Base-by-base conservation (phyloP, 805 yeast genomes). In the Nakazawaea ernobii region DNA sequence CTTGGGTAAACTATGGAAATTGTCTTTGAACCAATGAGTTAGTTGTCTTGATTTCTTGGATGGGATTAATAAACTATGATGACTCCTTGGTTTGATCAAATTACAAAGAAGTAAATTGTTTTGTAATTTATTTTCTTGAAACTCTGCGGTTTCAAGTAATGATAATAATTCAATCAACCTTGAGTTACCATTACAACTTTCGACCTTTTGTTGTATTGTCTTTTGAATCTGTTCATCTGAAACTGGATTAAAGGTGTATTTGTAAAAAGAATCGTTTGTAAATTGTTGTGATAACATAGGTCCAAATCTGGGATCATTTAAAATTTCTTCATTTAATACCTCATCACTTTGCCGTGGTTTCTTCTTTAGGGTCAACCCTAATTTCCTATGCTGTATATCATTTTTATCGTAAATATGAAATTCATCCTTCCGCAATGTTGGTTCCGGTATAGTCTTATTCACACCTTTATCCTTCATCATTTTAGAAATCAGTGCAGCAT, bases 381-480 rank as follows among this genome's bases (percentile, higher is more conserved):
- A 28, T 17, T 35, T 43, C 24, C 41, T 42, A 11, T 11, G n/a
- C n/a, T n/a, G 3, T 1, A 8, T 35, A 13, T 37, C 39, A 24
- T 15, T 15, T 1, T 6, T n/a, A 10, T 41, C 45, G 24, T 36
- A 46, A 15, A 47, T 33, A 35, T 42, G 50, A 32, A 47, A 42
- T 26, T 42, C 36, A 5, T n/a, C 14, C 11, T 15, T 35, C 6
- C 15, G 4, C 17, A 47, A 33, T 10, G 15, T n/a, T 2, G 46
- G 50, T 8, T 38, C 36, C 24, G 26, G 42, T 10, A 47, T 37
- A 11, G 36, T 17, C 28, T 42, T 47, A 14, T 38, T 42, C 4
- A 42, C 8, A 1, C 50, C 50, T 32, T 37, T 47, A 17, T 47
- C 46, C 28, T 42, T 47, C 46, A 47, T 47, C 32, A 47, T 32